A percentile compares a stretch with the other conserved stretches of the same genome.
Evolutionary conservation across 768 basidiomycete species (phyloP).

Genomic region (Suillus subluteus): DNA sequence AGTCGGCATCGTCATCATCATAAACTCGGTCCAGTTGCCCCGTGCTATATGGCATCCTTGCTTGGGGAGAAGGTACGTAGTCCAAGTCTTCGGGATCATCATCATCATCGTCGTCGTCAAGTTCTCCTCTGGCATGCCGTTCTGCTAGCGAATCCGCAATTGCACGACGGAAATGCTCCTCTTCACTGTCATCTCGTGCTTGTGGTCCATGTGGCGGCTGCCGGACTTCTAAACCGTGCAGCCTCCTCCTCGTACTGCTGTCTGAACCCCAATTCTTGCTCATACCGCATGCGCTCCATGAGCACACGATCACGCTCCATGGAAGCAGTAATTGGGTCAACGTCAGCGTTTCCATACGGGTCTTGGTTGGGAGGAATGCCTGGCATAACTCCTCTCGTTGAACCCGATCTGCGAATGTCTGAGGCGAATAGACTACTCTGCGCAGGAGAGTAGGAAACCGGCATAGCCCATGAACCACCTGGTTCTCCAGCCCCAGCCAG

Average conservation of each 20-base stretch:
- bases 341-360: constrained; percentile 30
- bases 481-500: constrained; percentile 40
- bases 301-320: constrained; percentile 64
- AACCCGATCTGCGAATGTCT: constrained; percentile 23
- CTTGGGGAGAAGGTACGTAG: constrained; percentile 12
- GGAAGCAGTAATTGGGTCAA: constrained; percentile 68
- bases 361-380: constrained; percentile 35
- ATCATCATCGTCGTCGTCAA: constrained; percentile 20
- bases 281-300: constrained; percentile 63
- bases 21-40: constrained; percentile 50
- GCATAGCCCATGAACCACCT: constrained; percentile 15
- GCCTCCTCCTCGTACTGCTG: constrained; percentile 56
- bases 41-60: constrained; percentile 12
- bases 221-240: constrained; percentile 24
- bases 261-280: constrained; percentile 69
- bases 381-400: constrained; percentile 19
- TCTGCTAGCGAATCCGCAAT: constrained; percentile 32
- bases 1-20: constrained; percentile 85
- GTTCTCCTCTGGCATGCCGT: constrained; percentile 20
- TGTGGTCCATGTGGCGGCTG: constrained; percentile 11
- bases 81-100: constrained; percentile 32
- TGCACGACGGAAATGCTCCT: constrained; percentile 55
- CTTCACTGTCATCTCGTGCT: constrained; percentile 47
- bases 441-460: constrained; percentile 23
- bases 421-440: constrained; percentile 33